Evolutionary conservation across 352 stramenopile species (phyloP), one percentile per base, ranked within the genome.

Genomic region (Thalassiosira allenii): DNA sequence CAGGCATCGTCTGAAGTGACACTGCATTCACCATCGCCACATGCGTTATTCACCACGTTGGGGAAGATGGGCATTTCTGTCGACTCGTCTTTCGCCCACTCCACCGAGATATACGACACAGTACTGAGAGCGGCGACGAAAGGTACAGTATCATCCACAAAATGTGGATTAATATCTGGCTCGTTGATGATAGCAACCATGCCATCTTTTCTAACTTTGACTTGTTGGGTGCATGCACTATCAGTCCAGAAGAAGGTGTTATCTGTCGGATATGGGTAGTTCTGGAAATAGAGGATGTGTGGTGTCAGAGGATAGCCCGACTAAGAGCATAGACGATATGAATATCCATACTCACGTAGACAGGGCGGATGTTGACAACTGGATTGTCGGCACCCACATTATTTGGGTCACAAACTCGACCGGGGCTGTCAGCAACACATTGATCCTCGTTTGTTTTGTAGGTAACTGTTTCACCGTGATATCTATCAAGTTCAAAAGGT

Each of bases 401-500:
- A 22, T 40, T 25, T 40, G 52, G 52, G 30, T 62, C 52, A 37
- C 52, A 62, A 12, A 62, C 52, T 37, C 6, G 30, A 9, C 25
- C 52, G 23, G n/a, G n/a, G n/a, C 29, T 23, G 11, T 61, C 62
- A 29, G 43, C 62, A 29, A 40, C 5, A 17, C 62, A 71, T 41
- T 71, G 62, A n/a, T 34, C 43, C 25, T 25, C n/a, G 20, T 51
- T 71, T 9, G 33, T 75, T 11, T 12, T 20, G 23, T 57, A 65
- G 27, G 25, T 58, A 12, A 77, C 33, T 52, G 30, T 58, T 53
- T 81, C 73, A 25, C 73, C 64, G 27, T 69, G 30, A 29, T 77
- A 80, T n/a, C n/a, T n/a, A n/a, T n/a, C n/a, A n/a, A n/a, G n/a
- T n/a, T n/a, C n/a, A n/a, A n/a, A n/a, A n/a, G n/a, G n/a, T n/a